phyloP scores from a whole-genome alignment of 202 grass and related monocot species.

The Cymbopogon flexuosus region DNA sequence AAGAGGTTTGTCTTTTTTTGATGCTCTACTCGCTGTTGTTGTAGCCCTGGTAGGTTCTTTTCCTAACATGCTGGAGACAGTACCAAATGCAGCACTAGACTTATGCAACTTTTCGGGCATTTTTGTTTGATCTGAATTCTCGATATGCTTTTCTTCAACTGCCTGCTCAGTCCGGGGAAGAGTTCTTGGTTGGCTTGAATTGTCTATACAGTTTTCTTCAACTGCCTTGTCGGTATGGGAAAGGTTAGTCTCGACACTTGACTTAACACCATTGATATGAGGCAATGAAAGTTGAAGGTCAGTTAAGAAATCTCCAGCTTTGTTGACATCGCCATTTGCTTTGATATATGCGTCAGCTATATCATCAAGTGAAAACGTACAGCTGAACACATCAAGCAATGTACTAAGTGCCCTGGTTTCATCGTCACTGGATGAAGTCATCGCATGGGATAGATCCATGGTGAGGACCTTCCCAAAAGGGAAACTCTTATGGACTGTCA shows the following conservation, averaged over 20 bases:
- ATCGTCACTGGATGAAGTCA: conserved; percentile 44
- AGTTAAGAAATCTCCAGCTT: conserved; percentile 73
- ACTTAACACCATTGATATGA: conserved; percentile 33
- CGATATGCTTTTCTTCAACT: conserved; percentile 25
- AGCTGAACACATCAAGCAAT: conserved; percentile 74
- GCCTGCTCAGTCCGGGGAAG: background rate
- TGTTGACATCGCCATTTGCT: conserved; percentile 61
- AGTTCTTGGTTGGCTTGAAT: conserved; percentile 23
- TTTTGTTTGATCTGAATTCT: conserved; percentile 32
- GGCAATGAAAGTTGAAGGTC: conserved; percentile 44
- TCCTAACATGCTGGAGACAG: conserved; percentile 63
- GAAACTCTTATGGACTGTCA: conserved; percentile 10
- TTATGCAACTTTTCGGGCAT: conserved; percentile 50
- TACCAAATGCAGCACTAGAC: conserved; percentile 67
- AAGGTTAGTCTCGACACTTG: conserved; percentile 30
- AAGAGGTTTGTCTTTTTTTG: conserved; percentile 55
- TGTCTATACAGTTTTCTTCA: conserved; percentile 29
- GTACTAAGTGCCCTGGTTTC: conserved; percentile 51
- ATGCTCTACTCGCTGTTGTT: conserved; percentile 31
- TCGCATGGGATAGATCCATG: conserved; percentile 43
- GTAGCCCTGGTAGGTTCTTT: conserved; percentile 44
- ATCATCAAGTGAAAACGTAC: conserved; percentile 68
- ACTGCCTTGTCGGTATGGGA: conserved; percentile 27
- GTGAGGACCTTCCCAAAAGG: conserved; percentile 11
- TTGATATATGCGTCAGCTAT: conserved; percentile 74